These are phyloP conservation scores for Cardamine chenopodiifolia DNA, from an alignment of 345 rosid genomes.

Conservation along the genomic window DNA sequence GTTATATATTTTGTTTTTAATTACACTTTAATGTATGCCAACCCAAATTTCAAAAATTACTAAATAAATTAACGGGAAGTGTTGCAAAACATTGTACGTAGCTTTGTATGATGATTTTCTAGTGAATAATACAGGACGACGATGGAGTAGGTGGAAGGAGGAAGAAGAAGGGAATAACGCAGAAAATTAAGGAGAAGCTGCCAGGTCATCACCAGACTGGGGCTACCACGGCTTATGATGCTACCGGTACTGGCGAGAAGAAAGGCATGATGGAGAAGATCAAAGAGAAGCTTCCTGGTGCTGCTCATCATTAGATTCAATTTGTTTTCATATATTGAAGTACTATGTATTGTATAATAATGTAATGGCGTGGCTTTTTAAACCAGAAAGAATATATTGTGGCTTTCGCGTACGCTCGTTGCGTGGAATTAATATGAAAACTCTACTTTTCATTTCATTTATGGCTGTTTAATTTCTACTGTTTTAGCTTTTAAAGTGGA, in stretches of 20 bases:
- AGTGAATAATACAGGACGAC: constrained; percentile 47
- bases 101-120: neutral
- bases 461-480: constrained; percentile 7
- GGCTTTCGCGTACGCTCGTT: neutral
- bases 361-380: neutral
- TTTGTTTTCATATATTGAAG: neutral
- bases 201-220: constrained; percentile 48
- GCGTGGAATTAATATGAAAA: neutral
- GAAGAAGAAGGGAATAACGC: constrained; percentile 57
- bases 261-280: constrained; percentile 69
- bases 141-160: constrained; percentile 71
- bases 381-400: neutral
- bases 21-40: neutral
- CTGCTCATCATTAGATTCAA: constrained; percentile 6
- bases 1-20: no score
- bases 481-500: neutral
- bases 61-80: neutral
- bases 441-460: constrained; percentile 2
- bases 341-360: neutral
- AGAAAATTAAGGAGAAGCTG: constrained; percentile 59
- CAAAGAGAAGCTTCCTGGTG: constrained; percentile 63
- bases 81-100: neutral
- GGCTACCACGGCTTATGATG: constrained; percentile 30
- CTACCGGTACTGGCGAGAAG: constrained; percentile 47
- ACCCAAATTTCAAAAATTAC: neutral